These are phyloP conservation scores for Monoraphidium neglectum DNA, from an alignment of 139 green algal species.

Conservation along the genomic window DNA sequence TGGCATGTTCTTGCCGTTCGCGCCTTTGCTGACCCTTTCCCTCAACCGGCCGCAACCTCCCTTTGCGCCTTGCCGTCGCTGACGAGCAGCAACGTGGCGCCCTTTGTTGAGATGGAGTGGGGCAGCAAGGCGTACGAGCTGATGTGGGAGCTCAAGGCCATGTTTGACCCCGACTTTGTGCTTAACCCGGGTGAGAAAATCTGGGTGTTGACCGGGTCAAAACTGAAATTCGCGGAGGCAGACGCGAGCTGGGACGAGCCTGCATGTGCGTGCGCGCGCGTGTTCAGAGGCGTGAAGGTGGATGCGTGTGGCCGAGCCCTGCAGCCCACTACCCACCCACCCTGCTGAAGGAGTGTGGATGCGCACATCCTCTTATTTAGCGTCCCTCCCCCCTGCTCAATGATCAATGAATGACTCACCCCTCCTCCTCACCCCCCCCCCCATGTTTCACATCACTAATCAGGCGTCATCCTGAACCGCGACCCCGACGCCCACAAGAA, in stretches of 20 bases:
- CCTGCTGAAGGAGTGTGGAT: too few relatives aligned
- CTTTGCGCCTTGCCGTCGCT: slow-evolving; percentile 39
- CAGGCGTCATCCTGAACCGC: slow-evolving; percentile 53
- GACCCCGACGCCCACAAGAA: slow-evolving; percentile 88
- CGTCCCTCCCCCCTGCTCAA: too few relatives aligned
- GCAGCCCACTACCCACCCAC: too few relatives aligned
- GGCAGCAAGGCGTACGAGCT: slow-evolving; percentile 90
- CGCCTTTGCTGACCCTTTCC: not conserved
- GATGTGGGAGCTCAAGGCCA: slow-evolving; percentile 97
- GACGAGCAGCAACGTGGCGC: slow-evolving; percentile 93
- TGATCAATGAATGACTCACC: too few relatives aligned
- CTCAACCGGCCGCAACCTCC: not conserved
- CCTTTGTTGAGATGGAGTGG: slow-evolving; percentile 99
- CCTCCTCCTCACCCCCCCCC: too few relatives aligned
- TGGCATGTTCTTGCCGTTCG: not conserved
- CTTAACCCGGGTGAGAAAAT: slow-evolving; percentile 90
- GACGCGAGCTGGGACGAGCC: too few relatives aligned
- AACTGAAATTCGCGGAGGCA: too few relatives aligned
- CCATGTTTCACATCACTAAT: not conserved
- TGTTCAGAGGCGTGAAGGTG: too few relatives aligned
- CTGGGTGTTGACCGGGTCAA: too few relatives aligned
- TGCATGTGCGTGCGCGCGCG: too few relatives aligned
- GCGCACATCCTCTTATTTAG: too few relatives aligned
- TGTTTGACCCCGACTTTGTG: slow-evolving; percentile 93
- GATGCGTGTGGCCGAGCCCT: too few relatives aligned